A percentile compares a stretch with the other conserved stretches of the same genome.
Evolutionary conservation across 208 protist genomes (phyloP).

Genomic region (Leishmania turanica): DNA sequence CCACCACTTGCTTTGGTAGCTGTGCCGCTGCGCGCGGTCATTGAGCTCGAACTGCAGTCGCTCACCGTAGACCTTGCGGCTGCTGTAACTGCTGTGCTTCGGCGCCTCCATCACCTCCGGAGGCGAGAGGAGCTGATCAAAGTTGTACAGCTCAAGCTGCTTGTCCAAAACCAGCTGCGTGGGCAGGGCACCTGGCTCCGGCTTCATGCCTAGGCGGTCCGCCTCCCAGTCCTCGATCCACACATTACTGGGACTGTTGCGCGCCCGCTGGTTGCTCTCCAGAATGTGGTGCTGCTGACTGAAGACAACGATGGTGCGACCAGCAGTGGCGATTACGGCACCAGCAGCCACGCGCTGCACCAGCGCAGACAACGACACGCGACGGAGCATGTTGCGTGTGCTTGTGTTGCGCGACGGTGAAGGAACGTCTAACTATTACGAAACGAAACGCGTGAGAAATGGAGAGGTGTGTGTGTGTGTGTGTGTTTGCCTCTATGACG

Average conservation of each 20-base stretch:
- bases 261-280: conserved; percentile 86
- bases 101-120: conserved; percentile 87
- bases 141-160: conserved; percentile 89
- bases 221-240: conserved; percentile 92
- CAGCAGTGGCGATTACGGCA: conserved; percentile 18
- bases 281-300: conserved; percentile 88
- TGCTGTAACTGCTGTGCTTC: conserved; percentile 89
- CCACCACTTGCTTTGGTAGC: conserved; percentile 88
- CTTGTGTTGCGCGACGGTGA: conserved; percentile 6
- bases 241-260: conserved; percentile 85
- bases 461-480: background rate
- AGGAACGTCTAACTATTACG: background rate
- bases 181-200: conserved; percentile 65
- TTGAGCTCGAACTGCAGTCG: conserved; percentile 89
- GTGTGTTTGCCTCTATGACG: background rate
- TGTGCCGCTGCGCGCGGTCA: conserved; percentile 84
- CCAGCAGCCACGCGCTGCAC: conserved; percentile 14
- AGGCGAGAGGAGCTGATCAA: conserved; percentile 80
- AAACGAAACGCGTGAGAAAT: background rate
- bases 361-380: conserved; percentile 27
- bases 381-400: conserved; percentile 59
- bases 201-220: conserved; percentile 63
- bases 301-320: conserved; percentile 79
- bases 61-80: conserved; percentile 79
- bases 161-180: conserved; percentile 82